Base-by-base conservation (phyloP, 1,284 basidiomycete genomes). In the Ceratorhiza oryzae-sativae region DNA sequence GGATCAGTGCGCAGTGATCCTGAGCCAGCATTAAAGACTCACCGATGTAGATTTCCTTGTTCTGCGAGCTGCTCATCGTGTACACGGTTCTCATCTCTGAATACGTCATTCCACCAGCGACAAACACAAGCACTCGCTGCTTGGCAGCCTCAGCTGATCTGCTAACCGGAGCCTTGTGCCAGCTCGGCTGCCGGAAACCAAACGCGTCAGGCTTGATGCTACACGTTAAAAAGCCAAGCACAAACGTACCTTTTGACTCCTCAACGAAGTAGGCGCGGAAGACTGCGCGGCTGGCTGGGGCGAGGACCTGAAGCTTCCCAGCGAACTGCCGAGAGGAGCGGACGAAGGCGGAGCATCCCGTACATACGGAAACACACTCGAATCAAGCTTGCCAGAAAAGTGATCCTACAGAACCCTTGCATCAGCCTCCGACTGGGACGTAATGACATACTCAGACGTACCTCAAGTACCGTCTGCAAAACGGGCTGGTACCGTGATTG, bases 101-200 rank as follows among this genome's bases (percentile, higher is more conserved):
- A 80, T 96, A 97, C 1, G 97, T 97, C 87, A 97, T 91, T 0
- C 97, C 97, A 36, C 97, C 97, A 12, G 94, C 94, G 13, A 98
- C 85, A 80, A 98, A 99, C 48, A 98, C 86, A 62, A 99, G 83
- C 25, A 97, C 79, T n/a, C 97, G 85, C 79, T 95, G 92, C 72
- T 90, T 87, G 65, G 85, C 88, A 71, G 91, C 89, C 45, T 80
- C 79, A 41, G 78, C 74, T 4, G 79, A 73, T 13, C 63, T 84
- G 1, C 86, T 81, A 75, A 84, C 86, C 3, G 86, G 85, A 4
- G 89, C 87, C 75, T 88, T 86, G 77, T 95, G 92, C 94, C 94
- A 96, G 70, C 87, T 90, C 4, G 94, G 93, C 79, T 90, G 23
- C 2, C 34, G 32, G 6, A 45, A 20, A 10, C 39, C 27, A 18